Conservation (phyloP, 495 filamentous ascomycete species). For the Annulohypoxylon maeteangense region DNA sequence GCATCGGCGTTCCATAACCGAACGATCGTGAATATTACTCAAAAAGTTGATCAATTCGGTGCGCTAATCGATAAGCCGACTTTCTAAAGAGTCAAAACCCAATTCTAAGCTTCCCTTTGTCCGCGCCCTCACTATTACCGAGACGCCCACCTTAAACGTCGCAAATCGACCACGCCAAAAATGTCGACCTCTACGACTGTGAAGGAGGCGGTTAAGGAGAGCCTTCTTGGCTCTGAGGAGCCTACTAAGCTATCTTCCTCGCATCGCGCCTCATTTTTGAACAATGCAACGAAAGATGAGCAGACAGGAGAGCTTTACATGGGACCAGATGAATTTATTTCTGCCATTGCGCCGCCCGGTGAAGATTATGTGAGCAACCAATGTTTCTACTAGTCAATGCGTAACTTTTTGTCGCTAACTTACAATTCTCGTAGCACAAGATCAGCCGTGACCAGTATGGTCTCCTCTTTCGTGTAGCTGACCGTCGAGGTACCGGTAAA, state of each 20-base stretch:
- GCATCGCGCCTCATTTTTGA: conserved; percentile 76
- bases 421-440: conserved; percentile 76
- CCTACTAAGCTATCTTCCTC: conserved; percentile 71
- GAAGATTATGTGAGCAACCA: conserved; percentile 85
- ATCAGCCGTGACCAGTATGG: conserved; percentile 94
- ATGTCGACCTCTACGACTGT: conserved; percentile 60
- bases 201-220: conserved; percentile 80
- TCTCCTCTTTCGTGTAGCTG: conserved; percentile 90
- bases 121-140: conserved; percentile 5
- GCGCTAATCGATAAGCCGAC: conserved; percentile 38
- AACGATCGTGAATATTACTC: conserved; percentile 33
- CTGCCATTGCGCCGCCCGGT: conserved; percentile 84
- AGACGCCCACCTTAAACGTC: conserved; percentile 19
- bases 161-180: conserved; percentile 25
- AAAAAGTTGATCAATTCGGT: conserved; percentile 26
- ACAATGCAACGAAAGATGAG: conserved; percentile 79
- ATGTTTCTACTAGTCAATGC: background rate
- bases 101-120: background rate
- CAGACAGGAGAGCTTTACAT: conserved; percentile 81
- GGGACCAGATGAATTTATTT: conserved; percentile 84
- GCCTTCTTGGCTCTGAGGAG: conserved; percentile 73
- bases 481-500: conserved; percentile 75
- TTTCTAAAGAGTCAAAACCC: background rate
- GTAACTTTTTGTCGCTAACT: conserved; percentile 20
- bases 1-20: conserved; percentile 31